A percentile compares a stretch with the other conserved stretches of the same genome.
These are phyloP conservation scores for Naganishia friedmannii DNA, from an alignment of 768 basidiomycete genomes.

Conservation along the genomic window DNA sequence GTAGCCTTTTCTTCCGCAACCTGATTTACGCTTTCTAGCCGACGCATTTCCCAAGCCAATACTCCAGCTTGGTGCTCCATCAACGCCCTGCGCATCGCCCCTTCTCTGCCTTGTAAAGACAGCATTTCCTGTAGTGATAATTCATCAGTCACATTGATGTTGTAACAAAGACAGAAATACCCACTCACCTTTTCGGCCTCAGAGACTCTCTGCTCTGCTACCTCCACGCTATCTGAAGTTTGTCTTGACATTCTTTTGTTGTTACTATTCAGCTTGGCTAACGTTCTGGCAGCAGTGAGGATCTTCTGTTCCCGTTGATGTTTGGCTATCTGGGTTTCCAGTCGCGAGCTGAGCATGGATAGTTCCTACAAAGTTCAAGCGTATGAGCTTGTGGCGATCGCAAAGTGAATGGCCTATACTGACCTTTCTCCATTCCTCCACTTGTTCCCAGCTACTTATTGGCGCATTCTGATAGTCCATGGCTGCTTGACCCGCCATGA, in stretches of 20 bases:
- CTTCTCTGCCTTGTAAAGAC: constrained; percentile 47
- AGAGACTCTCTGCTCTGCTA: constrained; percentile 50
- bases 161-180: background rate
- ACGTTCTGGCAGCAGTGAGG: constrained; percentile 50
- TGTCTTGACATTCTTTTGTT: constrained; percentile 53
- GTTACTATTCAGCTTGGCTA: constrained; percentile 50
- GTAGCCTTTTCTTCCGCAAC: constrained; percentile 19
- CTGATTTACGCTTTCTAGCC: constrained; percentile 36
- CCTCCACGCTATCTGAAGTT: constrained; percentile 49
- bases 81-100: constrained; percentile 41
- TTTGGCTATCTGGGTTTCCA: constrained; percentile 42
- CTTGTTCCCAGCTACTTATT: constrained; percentile 70
- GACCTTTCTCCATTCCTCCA: constrained; percentile 65
- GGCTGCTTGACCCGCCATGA: constrained; percentile 87
- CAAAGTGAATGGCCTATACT: constrained; percentile 51
- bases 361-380: constrained; percentile 39
- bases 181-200: constrained; percentile 50
- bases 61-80: constrained; percentile 53
- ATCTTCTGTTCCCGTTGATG: constrained; percentile 53
- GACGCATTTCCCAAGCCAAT: constrained; percentile 52
- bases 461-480: constrained; percentile 83
- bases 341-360: constrained; percentile 42
- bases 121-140: constrained; percentile 44
- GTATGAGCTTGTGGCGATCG: constrained; percentile 7
- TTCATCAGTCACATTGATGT: background rate